Evolutionary conservation across 2,329 filamentous ascomycete species (phyloP), one percentile per base, ranked within the genome.

Genomic region (Fusarium graminum): DNA sequence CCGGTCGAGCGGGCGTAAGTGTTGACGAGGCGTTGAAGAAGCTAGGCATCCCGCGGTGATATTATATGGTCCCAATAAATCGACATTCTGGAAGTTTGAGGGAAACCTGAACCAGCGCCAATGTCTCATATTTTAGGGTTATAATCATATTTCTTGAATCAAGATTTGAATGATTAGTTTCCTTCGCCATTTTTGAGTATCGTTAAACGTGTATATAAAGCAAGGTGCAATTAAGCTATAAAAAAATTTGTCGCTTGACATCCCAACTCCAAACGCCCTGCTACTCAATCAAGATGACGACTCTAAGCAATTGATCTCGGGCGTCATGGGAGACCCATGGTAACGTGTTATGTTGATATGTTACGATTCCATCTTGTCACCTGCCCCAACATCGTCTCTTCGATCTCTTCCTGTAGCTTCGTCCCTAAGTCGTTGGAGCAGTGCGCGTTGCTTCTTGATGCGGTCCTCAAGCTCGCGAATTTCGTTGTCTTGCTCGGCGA

Each of bases 401-500:
- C 66, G 66, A 34, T 75, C 77, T 63, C 69, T 73, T 60, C 79
- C 71, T 45, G 77, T 75, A 7, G 84, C 80, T 29, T 84, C 71
- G 28, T 72, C 83, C 61, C 83, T 81, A 72, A 92, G 75, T 52
- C 76, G 76, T 54, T 78, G 80, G 55, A 92, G 77, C 65, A 89
- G 81, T 36, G 81, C 82, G 54, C 83, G 86, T 81, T 94, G 90
- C 73, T 79, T 80, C 69, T 77, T 77, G 41, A 93, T 89, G 72
- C 85, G 83, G 44, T 81, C 83, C 78, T 93, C 88, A 43, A 94
- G 80, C 69, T 87, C 84, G 36, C 72, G 76, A 19, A 94, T 90
- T 81, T 94, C 92, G 14, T 82, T 83, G 69, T 90, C 83, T 79
- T 94, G 92, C 75, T 93, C 90, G 56, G 83, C 83, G 14, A 90